Base-by-base conservation (phyloP, 2,329 filamentous ascomycete genomes). In the Alternaria sp. region DNA sequence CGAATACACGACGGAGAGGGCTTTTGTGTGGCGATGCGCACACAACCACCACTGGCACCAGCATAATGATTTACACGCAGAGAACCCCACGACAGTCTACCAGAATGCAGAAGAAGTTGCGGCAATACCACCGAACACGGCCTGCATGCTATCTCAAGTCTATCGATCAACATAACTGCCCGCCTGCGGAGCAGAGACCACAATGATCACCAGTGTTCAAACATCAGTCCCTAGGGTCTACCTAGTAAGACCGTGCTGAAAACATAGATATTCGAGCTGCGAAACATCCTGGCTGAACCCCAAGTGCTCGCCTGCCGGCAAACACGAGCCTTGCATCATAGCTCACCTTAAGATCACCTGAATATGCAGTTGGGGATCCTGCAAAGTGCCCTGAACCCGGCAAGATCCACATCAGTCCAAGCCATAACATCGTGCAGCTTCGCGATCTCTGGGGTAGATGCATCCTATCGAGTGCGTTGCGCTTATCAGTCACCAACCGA, bases 401-500 rank as follows among this genome's bases (percentile, higher is more conserved):
- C 26, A 56, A 17, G 28, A 30, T 46, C 19, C 43, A 40, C 51
- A 25, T 32, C 32, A 40, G 46, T n/a, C 17, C 51, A 21, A 36
- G 15, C n/a, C 10, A 43, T 40, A 25, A 9, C 23, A 55, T 55
- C 36, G n/a, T 55, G 36, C n/a, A 45, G n/a, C 52, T 15, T 45
- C 23, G 23, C 36, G 15, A 23, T 26, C 5, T 13, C 11, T 17
- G 36, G 12, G n/a, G 9, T 11, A 15, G 13, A 51, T 15, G 8
- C 3, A 26, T 15, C 56, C 56, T 52, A 59, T 59, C 47, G 45
- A 28, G 23, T n/a, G 25, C 40, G 17, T 50, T 30, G 56, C 47
- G 56, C 56, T 52, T 59, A 52, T 59, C 56, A 25, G 21, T 13
- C 23, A 13, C 36, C 52, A 45, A 55, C 36, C 6, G 30, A 54